Evolutionary conservation across 768 basidiomycete genomes (phyloP).

Genomic region (Neoboletus brunneissimus): DNA sequence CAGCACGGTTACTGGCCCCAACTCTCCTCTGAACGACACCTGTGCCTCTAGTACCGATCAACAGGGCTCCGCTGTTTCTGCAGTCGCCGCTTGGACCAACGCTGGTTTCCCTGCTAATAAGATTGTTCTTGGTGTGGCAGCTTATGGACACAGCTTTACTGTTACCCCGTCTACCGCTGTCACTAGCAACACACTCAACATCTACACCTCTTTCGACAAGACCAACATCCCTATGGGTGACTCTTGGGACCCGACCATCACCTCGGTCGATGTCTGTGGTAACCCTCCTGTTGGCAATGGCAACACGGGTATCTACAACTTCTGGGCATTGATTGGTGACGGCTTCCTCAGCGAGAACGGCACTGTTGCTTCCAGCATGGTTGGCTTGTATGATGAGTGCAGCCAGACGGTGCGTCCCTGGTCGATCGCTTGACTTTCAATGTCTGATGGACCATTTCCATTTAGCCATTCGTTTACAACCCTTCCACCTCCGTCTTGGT

Average conservation of each 20-base stretch:
- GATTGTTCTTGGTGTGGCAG: constrained; percentile 81
- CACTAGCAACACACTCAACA: constrained; percentile 30
- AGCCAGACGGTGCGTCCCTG: constrained; percentile 62
- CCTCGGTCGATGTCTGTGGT: constrained; percentile 60
- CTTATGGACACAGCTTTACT: constrained; percentile 77
- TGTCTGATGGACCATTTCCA: not conserved
- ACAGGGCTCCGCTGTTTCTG: constrained; percentile 72
- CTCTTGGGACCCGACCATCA: constrained; percentile 47
- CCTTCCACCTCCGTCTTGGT: constrained; percentile 51
- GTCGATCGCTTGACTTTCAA: not conserved
- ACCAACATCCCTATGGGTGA: constrained; percentile 49
- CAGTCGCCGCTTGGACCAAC: constrained; percentile 67
- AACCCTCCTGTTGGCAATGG: constrained; percentile 40
- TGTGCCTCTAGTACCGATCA: constrained; percentile 61
- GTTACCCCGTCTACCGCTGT: constrained; percentile 26
- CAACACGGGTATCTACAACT: constrained; percentile 55
- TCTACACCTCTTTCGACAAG: constrained; percentile 53
- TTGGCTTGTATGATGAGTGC: constrained; percentile 59
- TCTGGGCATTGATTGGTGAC: constrained; percentile 56
- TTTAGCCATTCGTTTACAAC: constrained; percentile 71
- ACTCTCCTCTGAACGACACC: constrained; percentile 77
- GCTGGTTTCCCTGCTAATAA: constrained; percentile 73
- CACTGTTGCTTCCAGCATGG: constrained; percentile 51
- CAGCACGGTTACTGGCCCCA: constrained; percentile 64
- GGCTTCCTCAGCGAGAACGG: constrained; percentile 52